Base-by-base conservation (phyloP, 2,329 filamentous ascomycete species). In the Scleromitrula shiraiana region DNA sequence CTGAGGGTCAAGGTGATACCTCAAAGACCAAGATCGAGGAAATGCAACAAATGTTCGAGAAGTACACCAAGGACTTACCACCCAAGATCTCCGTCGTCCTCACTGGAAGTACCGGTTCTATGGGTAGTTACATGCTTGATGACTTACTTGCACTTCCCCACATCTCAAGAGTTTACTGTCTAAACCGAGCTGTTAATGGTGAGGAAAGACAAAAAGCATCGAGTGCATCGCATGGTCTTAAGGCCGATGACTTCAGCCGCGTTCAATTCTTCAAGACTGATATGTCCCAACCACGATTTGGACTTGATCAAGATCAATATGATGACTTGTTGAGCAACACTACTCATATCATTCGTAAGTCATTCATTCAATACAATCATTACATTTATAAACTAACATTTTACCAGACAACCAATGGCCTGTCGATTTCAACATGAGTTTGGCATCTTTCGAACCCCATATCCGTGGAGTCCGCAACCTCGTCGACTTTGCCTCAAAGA, bases 221-320 rank as follows among this genome's bases (percentile, higher is more conserved):
- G 7, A 62, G 64, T 12, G 60, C 62, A 24, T 68, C 68, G 0
- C 70, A 72, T 8, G 70, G 70, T 0, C 63, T 65, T 9, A 45
- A 46, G 2, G 57, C 57, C 0, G 52, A 66, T 42, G n/a, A n/a
- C n/a, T 67, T 66, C 36, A 55, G 60, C 20, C 72, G 68, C 59
- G 64, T 70, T 5, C 66, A 73, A 41, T 76, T 79, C 30, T 56
- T 74, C 4, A 67, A 71, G 27, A 70, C 68, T 2, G 74, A 80
- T 53, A 66, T 73, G 14, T 67, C 70, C 0, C 65, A 69, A 12
- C 61, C 67, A 0, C 59, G 67, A 10, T 67, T 83, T 0, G 78
- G 77, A 0, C 65, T 83, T 0, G 50, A 0, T 12, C n/a, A 44
- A 29, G 27, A 42, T 19, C 38, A 36, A 4, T 57, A 55, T 12